Conservation (phyloP, 768 basidiomycete genomes). For the Royoungia palumana region DNA sequence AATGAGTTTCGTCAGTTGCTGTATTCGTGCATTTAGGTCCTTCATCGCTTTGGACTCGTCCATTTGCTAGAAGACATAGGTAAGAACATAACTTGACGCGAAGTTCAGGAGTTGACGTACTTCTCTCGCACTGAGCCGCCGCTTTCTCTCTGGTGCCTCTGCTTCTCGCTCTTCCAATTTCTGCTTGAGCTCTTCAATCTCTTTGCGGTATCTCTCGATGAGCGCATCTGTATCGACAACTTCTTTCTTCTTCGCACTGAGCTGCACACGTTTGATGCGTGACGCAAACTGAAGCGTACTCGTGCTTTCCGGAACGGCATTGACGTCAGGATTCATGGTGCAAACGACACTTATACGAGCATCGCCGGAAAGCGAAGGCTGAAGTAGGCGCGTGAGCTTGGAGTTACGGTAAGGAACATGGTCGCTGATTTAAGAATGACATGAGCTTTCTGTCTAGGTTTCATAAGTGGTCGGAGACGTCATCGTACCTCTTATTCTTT, state of each 20-base stretch:
- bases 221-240: constrained; percentile 90
- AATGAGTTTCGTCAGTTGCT: constrained; percentile 80
- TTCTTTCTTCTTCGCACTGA: constrained; percentile 91
- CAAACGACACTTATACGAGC: constrained; percentile 96
- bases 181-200: constrained; percentile 85
- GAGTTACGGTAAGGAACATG: constrained; percentile 96
- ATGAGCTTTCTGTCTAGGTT: neutral
- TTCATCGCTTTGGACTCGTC: constrained; percentile 84
- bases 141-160: constrained; percentile 47
- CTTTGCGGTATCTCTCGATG: constrained; percentile 90
- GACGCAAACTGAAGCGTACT: constrained; percentile 91
- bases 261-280: constrained; percentile 83
- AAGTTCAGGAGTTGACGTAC: constrained; percentile 16
- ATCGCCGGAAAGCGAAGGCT: constrained; percentile 92
- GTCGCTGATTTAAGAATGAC: constrained; percentile 43
- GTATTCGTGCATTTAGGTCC: constrained; percentile 75
- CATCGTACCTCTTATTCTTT: constrained; percentile 61
- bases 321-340: constrained; percentile 84
- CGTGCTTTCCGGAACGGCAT: constrained; percentile 78
- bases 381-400: constrained; percentile 90
- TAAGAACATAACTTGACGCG: neutral
- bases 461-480: neutral
- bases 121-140: constrained; percentile 46
- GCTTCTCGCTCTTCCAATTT: constrained; percentile 69
- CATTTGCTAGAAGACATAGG: constrained; percentile 51